Percentiles rank a stretch among this genome's conserved stretches.
phyloP scores from a whole-genome alignment of 176 grass and related monocot genomes.

The Phoenix roebelenii region DNA sequence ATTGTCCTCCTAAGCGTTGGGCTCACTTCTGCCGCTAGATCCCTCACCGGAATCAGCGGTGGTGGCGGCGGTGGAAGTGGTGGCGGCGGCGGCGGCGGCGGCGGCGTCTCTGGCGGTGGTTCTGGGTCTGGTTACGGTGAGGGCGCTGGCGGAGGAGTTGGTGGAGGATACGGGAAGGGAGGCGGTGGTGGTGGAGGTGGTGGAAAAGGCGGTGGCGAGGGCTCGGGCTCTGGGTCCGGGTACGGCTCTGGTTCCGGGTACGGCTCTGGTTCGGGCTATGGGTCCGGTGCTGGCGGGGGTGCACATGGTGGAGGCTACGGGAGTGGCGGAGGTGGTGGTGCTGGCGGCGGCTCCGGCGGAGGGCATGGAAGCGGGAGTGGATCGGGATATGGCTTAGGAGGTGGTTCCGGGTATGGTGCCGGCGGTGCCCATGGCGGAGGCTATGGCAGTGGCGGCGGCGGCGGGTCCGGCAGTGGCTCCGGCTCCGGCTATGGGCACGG shows the following conservation, averaged over 20 bases:
- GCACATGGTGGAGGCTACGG: slow-evolving; percentile 1
- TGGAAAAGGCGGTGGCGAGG: background rate
- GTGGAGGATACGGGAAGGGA: background rate
- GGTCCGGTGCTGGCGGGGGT: background rate
- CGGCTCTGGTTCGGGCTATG: slow-evolving; percentile 2
- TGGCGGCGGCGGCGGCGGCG: background rate
- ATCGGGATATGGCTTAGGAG: slow-evolving; percentile 2
- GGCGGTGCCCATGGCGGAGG: slow-evolving; percentile 4
- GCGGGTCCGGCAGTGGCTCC: background rate
- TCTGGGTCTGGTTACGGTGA: background rate
- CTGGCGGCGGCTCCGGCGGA: background rate
- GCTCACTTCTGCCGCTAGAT: slow-evolving; percentile 3
- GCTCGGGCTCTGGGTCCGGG: slow-evolving; percentile 9
- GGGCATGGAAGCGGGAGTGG: background rate
- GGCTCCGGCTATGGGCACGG: background rate
- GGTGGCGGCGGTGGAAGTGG: background rate
- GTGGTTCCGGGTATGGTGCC: background rate
- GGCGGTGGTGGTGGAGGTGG: background rate
- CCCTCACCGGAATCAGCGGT: background rate
- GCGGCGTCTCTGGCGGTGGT: background rate
- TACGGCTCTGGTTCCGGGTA: background rate
- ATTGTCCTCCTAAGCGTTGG: background rate
- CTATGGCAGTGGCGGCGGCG: slow-evolving; percentile 4
- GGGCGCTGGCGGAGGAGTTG: background rate
- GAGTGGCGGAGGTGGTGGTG: slow-evolving; percentile 1